These are phyloP conservation scores for Chaetothyriales sp. DNA, from an alignment of 2,329 filamentous ascomycete species.

Conservation along the genomic window DNA sequence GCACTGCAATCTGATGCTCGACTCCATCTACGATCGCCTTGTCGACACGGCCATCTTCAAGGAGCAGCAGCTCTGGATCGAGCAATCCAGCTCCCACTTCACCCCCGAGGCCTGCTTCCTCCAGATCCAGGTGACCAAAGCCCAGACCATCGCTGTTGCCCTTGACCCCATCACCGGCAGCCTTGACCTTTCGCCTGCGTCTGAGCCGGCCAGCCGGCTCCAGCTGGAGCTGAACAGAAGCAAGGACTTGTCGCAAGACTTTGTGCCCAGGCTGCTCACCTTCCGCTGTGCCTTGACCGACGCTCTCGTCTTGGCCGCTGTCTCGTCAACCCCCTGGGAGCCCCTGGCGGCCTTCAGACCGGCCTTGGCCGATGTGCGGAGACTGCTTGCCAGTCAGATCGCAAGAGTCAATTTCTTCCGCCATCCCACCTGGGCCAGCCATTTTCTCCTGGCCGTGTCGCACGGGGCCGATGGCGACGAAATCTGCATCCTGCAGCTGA, in stretches of 20 bases:
- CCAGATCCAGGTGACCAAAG: slow-evolving; percentile 54
- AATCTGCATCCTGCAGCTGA: slow-evolving; percentile 34
- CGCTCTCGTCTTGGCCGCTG: slow-evolving; percentile 5
- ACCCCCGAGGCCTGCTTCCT: slow-evolving; percentile 57
- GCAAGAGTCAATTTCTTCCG: slow-evolving; percentile 56
- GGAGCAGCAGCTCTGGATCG: slow-evolving; percentile 44
- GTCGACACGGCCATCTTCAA: slow-evolving; percentile 47
- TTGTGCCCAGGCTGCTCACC: slow-evolving; percentile 21
- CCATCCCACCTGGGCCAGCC: slow-evolving; percentile 54
- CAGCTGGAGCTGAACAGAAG: slow-evolving; percentile 53
- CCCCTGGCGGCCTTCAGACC: slow-evolving; percentile 28
- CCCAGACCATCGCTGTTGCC: slow-evolving; percentile 46
- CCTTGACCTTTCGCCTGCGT: slow-evolving; percentile 56
- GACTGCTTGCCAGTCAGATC: slow-evolving; percentile 50
- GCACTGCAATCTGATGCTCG: slow-evolving; percentile 60
- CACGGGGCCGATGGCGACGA: slow-evolving; percentile 58
- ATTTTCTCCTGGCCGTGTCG: slow-evolving; percentile 60
- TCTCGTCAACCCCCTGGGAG: slow-evolving; percentile 22
- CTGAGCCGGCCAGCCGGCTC: slow-evolving; percentile 40
- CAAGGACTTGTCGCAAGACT: slow-evolving; percentile 30
- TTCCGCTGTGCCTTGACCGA: slow-evolving; percentile 17
- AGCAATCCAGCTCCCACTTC: slow-evolving; percentile 42
- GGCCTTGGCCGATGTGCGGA: slow-evolving; percentile 35
- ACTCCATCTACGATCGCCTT: slow-evolving; percentile 50
- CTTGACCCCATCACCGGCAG: slow-evolving; percentile 69